Evolutionary conservation across 257 asterid species (phyloP).

Genomic region (Lithospermum erythrorhizon): DNA sequence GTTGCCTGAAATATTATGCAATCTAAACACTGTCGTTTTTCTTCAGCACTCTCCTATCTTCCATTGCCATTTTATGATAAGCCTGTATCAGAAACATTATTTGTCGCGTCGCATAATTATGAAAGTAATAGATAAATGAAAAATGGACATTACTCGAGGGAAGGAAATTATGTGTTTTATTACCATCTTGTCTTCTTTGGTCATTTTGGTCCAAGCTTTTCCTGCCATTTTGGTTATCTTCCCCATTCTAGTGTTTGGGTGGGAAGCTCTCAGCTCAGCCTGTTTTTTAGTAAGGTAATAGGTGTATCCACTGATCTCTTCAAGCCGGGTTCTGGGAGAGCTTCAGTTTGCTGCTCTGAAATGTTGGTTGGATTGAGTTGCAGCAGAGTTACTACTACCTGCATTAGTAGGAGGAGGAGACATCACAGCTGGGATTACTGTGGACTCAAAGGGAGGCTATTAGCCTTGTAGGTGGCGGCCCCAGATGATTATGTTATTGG

Average conservation of each 20-base stretch:
- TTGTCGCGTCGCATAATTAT: too few relatives aligned
- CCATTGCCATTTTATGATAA: constrained; percentile 41
- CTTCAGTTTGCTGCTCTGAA: constrained; percentile 1
- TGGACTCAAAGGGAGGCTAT: too few relatives aligned
- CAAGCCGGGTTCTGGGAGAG: constrained; percentile 18
- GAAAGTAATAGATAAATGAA: background rate
- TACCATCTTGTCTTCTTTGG: constrained; percentile 53
- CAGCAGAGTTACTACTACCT: too few relatives aligned
- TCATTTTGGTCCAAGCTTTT: constrained; percentile 55
- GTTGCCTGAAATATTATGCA: too few relatives aligned
- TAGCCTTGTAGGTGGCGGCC: too few relatives aligned
- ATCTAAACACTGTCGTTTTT: constrained; percentile 5
- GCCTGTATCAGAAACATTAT: constrained; percentile 31
- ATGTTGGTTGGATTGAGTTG: constrained; percentile 2
- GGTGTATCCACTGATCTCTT: constrained; percentile 59
- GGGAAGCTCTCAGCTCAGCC: constrained; percentile 37
- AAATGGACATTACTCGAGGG: too few relatives aligned
- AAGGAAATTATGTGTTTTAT: background rate
- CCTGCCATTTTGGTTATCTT: constrained; percentile 79
- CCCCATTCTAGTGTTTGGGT: constrained; percentile 41
- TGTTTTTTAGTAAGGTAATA: constrained; percentile 64
- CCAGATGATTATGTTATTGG: too few relatives aligned
- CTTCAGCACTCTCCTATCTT: constrained; percentile 67
- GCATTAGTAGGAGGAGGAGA: too few relatives aligned
- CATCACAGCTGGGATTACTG: too few relatives aligned